Conservation (phyloP, 345 rosid species). For the Pugionium dolabratum region DNA sequence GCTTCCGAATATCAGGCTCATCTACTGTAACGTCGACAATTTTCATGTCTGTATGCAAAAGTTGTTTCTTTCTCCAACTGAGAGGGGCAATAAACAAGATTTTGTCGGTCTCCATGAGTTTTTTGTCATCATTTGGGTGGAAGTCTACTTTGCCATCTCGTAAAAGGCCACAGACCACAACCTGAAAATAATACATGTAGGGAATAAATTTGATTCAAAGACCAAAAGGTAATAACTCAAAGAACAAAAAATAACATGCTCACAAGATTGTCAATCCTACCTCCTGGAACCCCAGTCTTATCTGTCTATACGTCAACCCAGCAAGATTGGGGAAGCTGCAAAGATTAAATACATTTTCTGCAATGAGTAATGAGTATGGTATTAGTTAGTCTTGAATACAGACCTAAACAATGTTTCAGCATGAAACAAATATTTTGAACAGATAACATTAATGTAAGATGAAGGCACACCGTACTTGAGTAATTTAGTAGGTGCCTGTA, state of each 20-base stretch:
- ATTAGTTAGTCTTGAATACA: conserved; percentile 35
- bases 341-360: conserved; percentile 95
- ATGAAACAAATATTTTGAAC: not conserved
- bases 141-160: conserved; percentile 73
- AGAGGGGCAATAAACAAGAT: conserved; percentile 85
- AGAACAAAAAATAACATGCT: conserved; percentile 4
- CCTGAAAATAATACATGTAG: conserved; percentile 52
- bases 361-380: conserved; percentile 41
- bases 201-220: conserved; percentile 14
- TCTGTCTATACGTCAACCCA: conserved; percentile 66
- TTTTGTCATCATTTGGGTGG: conserved; percentile 85
- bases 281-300: conserved; percentile 78
- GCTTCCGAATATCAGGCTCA: conserved; percentile 40
- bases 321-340: conserved; percentile 69
- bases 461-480: conserved; percentile 58
- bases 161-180: conserved; percentile 84
- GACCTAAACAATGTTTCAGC: not conserved
- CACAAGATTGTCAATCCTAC: conserved; percentile 41
- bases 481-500: conserved; percentile 91
- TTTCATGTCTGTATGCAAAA: conserved; percentile 47
- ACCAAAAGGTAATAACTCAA: not conserved
- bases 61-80: conserved; percentile 52
- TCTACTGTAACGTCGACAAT: conserved; percentile 40
- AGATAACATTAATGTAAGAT: conserved; percentile 10
- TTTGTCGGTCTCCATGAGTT: conserved; percentile 68